Evolutionary conservation across 148 eudicot species (phyloP).

Genomic region (Vaccinium darrowii): DNA sequence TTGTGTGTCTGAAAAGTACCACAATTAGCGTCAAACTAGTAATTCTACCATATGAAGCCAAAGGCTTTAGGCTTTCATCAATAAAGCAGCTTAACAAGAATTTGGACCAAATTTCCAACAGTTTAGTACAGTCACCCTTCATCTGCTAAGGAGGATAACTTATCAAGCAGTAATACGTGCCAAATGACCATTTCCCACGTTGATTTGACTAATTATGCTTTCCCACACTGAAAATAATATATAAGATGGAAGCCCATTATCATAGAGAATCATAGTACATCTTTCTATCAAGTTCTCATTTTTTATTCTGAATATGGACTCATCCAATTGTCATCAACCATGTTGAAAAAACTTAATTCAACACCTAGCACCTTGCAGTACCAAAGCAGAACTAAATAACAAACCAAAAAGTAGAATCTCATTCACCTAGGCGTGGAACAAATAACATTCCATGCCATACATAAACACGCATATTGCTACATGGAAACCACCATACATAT

Average conservation of each 20-base stretch:
- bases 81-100: too few relatives aligned
- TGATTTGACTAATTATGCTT: neutral
- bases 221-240: neutral
- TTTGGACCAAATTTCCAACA: conserved; percentile 4
- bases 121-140: neutral
- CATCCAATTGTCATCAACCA: neutral
- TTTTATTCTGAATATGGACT: neutral
- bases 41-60: conserved; percentile 2
- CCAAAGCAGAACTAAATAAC: neutral
- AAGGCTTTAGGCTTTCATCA: neutral
- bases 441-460: neutral
- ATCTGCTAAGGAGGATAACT: neutral
- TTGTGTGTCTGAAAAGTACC: conserved; percentile 67
- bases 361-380: neutral
- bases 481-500: neutral
- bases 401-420: neutral
- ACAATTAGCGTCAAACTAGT: neutral
- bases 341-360: neutral
- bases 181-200: neutral
- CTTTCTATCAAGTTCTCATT: neutral
- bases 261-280: neutral
- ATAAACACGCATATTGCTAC: neutral
- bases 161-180: neutral
- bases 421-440: neutral
- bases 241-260: neutral